Conservation (phyloP, 768 basidiomycete genomes). For the Symmetrospora coprosmae region DNA sequence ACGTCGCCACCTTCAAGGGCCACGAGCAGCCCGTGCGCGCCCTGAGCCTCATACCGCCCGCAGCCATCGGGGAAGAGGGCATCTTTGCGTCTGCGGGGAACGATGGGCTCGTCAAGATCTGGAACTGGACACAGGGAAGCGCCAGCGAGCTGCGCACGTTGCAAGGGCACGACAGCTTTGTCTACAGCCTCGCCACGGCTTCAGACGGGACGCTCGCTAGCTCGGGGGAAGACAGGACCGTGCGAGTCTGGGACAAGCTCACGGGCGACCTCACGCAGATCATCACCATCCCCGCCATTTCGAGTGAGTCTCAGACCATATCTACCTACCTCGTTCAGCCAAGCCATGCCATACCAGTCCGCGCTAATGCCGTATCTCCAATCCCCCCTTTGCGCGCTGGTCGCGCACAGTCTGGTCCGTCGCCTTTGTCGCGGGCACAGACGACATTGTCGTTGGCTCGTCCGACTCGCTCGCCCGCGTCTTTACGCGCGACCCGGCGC, state of each 20-base stretch:
- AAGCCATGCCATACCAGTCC: too few species aligned
- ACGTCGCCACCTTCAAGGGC: slow-evolving; percentile 63
- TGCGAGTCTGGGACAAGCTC: slow-evolving; percentile 75
- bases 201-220: slow-evolving; percentile 59
- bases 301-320: slow-evolving; percentile 36
- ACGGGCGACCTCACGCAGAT: slow-evolving; percentile 69
- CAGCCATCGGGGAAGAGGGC: slow-evolving; percentile 43
- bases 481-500: slow-evolving; percentile 54
- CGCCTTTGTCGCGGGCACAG: slow-evolving; percentile 60
- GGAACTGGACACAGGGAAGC: slow-evolving; percentile 47
- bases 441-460: slow-evolving; percentile 80
- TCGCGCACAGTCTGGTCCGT: slow-evolving; percentile 73
- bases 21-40: slow-evolving; percentile 86
- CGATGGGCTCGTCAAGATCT: slow-evolving; percentile 72
- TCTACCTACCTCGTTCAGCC: neutral
- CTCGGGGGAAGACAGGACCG: slow-evolving; percentile 84
- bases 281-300: slow-evolving; percentile 82
- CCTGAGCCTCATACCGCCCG: slow-evolving; percentile 59
- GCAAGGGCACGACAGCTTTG: slow-evolving; percentile 93
- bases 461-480: slow-evolving; percentile 79
- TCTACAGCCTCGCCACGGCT: slow-evolving; percentile 71
- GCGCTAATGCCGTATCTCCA: too few species aligned
- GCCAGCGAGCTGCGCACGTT: slow-evolving; percentile 63
- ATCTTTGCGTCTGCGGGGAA: slow-evolving; percentile 63
- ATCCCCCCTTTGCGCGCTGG: too few species aligned